Percentiles rank a stretch among this genome's conserved stretches.
phyloP scores from a whole-genome alignment of 1,284 basidiomycete species.

The Moniliophthora roreri region DNA sequence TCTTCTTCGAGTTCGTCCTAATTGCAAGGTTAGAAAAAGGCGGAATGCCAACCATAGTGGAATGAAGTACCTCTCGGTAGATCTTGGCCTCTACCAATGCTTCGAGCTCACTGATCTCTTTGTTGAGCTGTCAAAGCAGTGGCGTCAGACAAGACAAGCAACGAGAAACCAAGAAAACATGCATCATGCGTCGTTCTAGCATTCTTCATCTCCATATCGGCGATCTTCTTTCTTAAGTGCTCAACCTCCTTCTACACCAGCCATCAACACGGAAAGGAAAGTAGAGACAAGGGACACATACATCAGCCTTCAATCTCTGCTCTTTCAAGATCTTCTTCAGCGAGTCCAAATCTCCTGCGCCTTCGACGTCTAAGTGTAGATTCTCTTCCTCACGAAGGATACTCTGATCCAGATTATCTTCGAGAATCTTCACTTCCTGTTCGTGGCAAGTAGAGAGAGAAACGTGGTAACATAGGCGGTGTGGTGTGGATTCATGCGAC shows the following conservation, averaged over 20 bases:
- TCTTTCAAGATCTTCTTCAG: slow-evolving; percentile 47
- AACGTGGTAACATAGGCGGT: too few species aligned
- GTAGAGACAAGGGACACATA: slow-evolving; percentile 23
- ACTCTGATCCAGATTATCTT: slow-evolving; percentile 73
- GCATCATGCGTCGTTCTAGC: slow-evolving; percentile 73
- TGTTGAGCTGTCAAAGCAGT: slow-evolving; percentile 63
- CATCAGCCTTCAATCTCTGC: slow-evolving; percentile 56
- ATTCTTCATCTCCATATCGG: slow-evolving; percentile 72
- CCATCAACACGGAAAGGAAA: neutral
- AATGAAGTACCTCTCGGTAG: slow-evolving; percentile 70
- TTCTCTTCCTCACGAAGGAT: slow-evolving; percentile 51
- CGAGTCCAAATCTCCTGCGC: slow-evolving; percentile 29
- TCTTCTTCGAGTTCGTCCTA: slow-evolving; percentile 90
- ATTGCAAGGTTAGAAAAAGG: slow-evolving; percentile 7
- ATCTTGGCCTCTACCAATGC: slow-evolving; percentile 91
- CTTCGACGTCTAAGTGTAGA: slow-evolving; percentile 28
- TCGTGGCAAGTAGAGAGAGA: too few species aligned
- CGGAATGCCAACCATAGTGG: slow-evolving; percentile 6
- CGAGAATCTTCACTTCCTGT: slow-evolving; percentile 73
- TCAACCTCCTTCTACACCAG: slow-evolving; percentile 58
- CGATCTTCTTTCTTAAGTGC: slow-evolving; percentile 64
- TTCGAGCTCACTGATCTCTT: slow-evolving; percentile 89
- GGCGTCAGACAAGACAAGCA: slow-evolving; percentile 10
- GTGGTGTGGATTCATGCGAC: too few species aligned
- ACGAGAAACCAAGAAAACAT: slow-evolving; percentile 23